phyloP scores from a whole-genome alignment of 2,329 filamentous ascomycete species.

The Fusarium duplospermum region DNA sequence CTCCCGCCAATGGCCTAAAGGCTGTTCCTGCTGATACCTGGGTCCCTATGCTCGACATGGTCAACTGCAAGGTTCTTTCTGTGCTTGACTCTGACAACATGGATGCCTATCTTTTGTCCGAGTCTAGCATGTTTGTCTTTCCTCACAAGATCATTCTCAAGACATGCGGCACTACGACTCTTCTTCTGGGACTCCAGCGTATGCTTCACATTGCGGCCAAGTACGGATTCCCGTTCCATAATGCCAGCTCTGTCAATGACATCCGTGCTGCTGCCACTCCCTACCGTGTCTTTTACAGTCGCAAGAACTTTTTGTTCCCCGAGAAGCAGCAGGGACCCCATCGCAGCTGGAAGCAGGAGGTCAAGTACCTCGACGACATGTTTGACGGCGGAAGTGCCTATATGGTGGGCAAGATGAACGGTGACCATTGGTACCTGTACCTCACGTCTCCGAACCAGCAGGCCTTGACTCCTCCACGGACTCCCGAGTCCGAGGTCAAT shows the following conservation, averaged over 20 bases:
- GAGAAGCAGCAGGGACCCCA: constrained; percentile 95
- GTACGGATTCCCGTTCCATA: constrained; percentile 87
- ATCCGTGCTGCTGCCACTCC: constrained; percentile 84
- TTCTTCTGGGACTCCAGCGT: constrained; percentile 88
- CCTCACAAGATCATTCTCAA: constrained; percentile 99
- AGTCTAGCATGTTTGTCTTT: constrained; percentile 99
- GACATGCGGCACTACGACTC: constrained; percentile 96
- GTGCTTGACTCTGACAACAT: constrained; percentile 93
- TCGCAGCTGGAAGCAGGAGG: constrained; percentile 97
- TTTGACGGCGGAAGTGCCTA: constrained; percentile 95
- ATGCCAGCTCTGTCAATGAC: constrained; percentile 73
- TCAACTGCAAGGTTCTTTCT: constrained; percentile 98
- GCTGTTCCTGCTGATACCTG: constrained; percentile 84
- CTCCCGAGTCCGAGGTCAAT: constrained; percentile 67
- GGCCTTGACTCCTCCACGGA: constrained; percentile 83
- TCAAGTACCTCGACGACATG: constrained; percentile 90
- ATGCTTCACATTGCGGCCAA: constrained; percentile 92
- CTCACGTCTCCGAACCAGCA: constrained; percentile 87
- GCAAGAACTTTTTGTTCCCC: constrained; percentile 98
- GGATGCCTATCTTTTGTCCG: constrained; percentile 95
- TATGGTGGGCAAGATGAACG: constrained; percentile 99
- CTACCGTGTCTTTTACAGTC: constrained; percentile 97
- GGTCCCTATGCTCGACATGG: constrained; percentile 97
- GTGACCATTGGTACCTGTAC: constrained; percentile 99
- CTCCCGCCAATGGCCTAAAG: constrained; percentile 84